Base-by-base conservation (phyloP, 2,329 filamentous ascomycete species). In the Penicillium freii region DNA sequence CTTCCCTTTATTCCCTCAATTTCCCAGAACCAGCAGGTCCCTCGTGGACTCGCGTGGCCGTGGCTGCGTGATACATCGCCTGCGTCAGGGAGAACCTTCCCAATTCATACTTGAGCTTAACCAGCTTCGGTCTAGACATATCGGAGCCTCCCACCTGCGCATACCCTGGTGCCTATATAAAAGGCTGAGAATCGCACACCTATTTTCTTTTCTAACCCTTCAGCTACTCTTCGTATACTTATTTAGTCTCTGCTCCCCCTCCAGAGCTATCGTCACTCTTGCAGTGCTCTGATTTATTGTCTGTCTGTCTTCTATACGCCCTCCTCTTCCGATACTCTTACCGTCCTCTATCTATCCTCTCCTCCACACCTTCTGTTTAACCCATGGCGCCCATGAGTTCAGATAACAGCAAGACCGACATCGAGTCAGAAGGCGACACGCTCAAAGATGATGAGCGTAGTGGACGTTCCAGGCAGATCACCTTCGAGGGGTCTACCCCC, bases 401-500 rank as follows among this genome's bases (percentile, higher is more conserved):
- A 29, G 51, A 43, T 15, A 42, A 62, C 21, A 38, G 39, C 40
- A 61, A 47, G 44, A n/a, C 33, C 13, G 60, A 60, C n/a, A 4
- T 55, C 23, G 62, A 66, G 33, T 48, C 58, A 4, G 57, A 59
- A 27, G 25, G 48, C 23, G 48, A 57, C 17, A 36, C 46, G 9
- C 9, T 34, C 25, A 57, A 40, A 15, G 58, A 62, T 11, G 63
- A 65, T 44, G 62, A 63, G 11, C 58, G 55, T 0, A 46, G 34
- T 6, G 61, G 54, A 10, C 62, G 66, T 21, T 29, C 54, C 15
- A 52, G 31, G 17, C 53, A 56, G 19, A 66, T 69, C 21, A 65
- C 58, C n/a, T 69, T 68, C 48, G 61, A 67, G 23, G 57, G 62
- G n/a, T 31, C 52, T 8, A 31, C 55, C 6, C n/a, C 55, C 7